Base-by-base conservation (phyloP, 208 protist species). In the Trypanosoma lewisi region DNA sequence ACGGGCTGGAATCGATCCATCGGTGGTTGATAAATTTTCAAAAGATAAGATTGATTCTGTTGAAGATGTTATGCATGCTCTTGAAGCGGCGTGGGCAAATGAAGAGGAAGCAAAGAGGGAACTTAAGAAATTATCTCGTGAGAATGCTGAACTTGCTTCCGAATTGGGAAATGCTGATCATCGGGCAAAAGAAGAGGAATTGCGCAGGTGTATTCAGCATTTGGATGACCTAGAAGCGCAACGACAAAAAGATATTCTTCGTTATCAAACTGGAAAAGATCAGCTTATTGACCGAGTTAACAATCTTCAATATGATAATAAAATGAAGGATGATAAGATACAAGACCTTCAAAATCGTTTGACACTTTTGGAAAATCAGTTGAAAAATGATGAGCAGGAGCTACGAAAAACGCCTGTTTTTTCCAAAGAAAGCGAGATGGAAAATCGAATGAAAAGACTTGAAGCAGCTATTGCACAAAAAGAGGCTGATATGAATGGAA, bases 1-100 rank as follows among this genome's bases (percentile, higher is more conserved):
- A 12, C 63, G 44, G 33, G 12, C 14, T 53, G 30, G 14, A 34
- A 41, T 23, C 31, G 57, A 71, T 33, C 17, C 47, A 37, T n/a
- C 25, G 27, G 11, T 49, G 27, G 2, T 71, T 37, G 50, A 64
- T 59, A 79, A 73, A 28, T 66, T 86, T 33, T 73, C 75, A 23
- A 90, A 86, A 48, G 83, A 93, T 63, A 93, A 87, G 54, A 75
- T 76, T 0, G 83, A 88, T 34, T 87, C 69, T 25, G 71, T 89
- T 8, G 83, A 93, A 47, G 83, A 93, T 58, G 52, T 93, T 42
- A 89, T 93, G 83, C 70, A 78, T 28, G 49, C 78, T 23, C 75
- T 93, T 37, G 86, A 93, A 65, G 59, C 71, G 25, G 67, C 83
- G 30, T 93, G 86, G 83, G 65, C 77, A 27, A 69, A 66, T 33